Conservation (phyloP, 768 basidiomycete genomes). For the Aureoboletus auriporus region DNA sequence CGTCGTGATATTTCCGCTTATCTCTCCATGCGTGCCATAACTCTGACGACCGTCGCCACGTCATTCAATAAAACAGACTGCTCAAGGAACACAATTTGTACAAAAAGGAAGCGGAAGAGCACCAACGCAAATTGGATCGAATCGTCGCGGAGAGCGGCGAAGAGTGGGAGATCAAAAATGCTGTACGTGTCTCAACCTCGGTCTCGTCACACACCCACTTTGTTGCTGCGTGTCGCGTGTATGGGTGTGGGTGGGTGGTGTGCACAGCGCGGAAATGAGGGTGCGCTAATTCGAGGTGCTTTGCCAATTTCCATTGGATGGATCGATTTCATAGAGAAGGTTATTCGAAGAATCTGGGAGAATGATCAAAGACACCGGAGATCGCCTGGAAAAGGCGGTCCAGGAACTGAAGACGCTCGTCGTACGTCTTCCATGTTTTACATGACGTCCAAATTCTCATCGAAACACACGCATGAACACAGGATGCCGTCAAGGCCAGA, state of each 20-base stretch:
- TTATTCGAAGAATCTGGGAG: constrained; percentile 74
- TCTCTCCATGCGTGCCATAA: constrained; percentile 3
- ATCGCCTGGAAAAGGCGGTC: constrained; percentile 56
- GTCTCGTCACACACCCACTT: constrained; percentile 1
- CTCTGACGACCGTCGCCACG: constrained; percentile 10
- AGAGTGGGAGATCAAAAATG: constrained; percentile 75
- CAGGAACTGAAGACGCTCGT: constrained; percentile 63
- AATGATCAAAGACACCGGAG: constrained; percentile 71
- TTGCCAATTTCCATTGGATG: constrained; percentile 6
- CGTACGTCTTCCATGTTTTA: constrained; percentile 45
- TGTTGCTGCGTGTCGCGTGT: constrained; percentile 14
- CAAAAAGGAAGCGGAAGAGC: constrained; percentile 57
- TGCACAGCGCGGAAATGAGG: constrained; percentile 29
- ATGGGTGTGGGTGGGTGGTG: constrained; percentile 4
- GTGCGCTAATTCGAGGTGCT: constrained; percentile 19
- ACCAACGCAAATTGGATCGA: constrained; percentile 57
- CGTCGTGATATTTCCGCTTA: constrained; percentile 19
- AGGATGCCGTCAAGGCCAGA: constrained; percentile 28
- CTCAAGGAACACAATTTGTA: constrained; percentile 68
- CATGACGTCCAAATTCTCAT: constrained; percentile 16
- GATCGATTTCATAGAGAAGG: constrained; percentile 41
- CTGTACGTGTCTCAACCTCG: constrained; percentile 42
- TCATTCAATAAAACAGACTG: constrained; percentile 39
- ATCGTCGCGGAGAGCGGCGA: constrained; percentile 58
- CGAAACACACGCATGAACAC: constrained; percentile 1